Base-by-base conservation (phyloP, 805 yeast species). In the Lipomyces sp. region DNA sequence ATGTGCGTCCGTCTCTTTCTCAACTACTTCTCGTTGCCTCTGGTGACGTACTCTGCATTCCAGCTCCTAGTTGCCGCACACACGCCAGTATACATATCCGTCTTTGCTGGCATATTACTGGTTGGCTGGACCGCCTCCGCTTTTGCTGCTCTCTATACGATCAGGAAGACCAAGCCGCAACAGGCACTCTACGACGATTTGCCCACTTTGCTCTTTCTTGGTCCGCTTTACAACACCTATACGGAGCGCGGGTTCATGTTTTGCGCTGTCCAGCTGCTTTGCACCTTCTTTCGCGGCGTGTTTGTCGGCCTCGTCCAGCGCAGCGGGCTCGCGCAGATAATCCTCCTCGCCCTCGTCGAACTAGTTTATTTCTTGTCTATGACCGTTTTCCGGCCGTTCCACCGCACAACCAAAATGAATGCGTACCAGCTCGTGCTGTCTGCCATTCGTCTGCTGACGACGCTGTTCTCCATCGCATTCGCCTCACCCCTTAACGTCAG, bases 311-410 rank as follows among this genome's bases (percentile, higher is more conserved):
- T 60, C 2, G 41, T 63, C 6, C 70, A 68, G 45, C 42, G 43
- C 4, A 64, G 69, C 1, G 72, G 71, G 7, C 47, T 63, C 4
- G 70, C 72, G 1, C 71, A 68, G 45, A 49, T 68, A n/a, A 49
- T 59, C 0, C 32, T 68, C 2, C 57, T 68, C 22, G 65, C 67
- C 4, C 43, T 62, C 10, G 29, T 59, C 10, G 72, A 68, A 43
- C 43, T 63, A 22, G 49, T 51, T 21, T 52, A 46, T 32, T 50
- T 64, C 21, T 32, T 59, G 10, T 51, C 58, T 4, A 33, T 64
- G 11, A 37, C 48, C 36, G 47, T 37, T n/a, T 47, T 53, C 31
- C 61, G 54, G 32, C 71, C 68, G 16, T 68, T 38, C 42, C 61
- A 55, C 29, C 46, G 51, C 11, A 53, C 43, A 22, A 62, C 68